Percentiles rank a stretch among this genome's conserved stretches.
phyloP scores from a whole-genome alignment of 2,329 filamentous ascomycete genomes.

The Aspergillus persii region DNA sequence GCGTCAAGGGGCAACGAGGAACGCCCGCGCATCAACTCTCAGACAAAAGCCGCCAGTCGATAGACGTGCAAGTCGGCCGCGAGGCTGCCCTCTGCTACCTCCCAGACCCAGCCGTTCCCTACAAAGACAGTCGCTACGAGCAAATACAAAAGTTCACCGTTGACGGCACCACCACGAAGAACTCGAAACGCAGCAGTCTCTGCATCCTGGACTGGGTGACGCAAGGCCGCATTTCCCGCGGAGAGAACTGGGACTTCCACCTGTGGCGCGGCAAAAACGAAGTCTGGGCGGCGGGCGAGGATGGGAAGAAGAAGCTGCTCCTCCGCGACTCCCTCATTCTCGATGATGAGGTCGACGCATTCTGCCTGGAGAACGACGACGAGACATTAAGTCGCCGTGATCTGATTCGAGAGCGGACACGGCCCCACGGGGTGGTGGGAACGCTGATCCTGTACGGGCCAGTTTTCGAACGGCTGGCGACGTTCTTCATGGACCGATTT shows the following conservation, averaged over 20 bases:
- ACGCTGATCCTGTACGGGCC: constrained; percentile 80
- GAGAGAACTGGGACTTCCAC: constrained; percentile 82
- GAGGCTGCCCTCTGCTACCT: constrained; percentile 61
- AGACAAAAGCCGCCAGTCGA: constrained; percentile 48
- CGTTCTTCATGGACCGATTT: constrained; percentile 80
- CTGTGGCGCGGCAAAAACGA: constrained; percentile 85
- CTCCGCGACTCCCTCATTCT: constrained; percentile 84
- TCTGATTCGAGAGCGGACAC: constrained; percentile 59
- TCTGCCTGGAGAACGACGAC: constrained; percentile 31
- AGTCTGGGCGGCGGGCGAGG: constrained; percentile 49
- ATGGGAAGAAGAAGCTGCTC: constrained; percentile 59
- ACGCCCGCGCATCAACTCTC: constrained; percentile 35
- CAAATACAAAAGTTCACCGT: constrained; percentile 77
- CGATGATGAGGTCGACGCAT: constrained; percentile 50
- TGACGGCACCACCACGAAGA: constrained; percentile 39
- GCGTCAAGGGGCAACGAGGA: constrained; percentile 32
- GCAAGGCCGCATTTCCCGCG: constrained; percentile 77
- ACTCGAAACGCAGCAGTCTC: constrained; percentile 52
- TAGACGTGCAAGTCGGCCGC: constrained; percentile 49
- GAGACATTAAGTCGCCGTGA: constrained; percentile 19
- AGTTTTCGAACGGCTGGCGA: constrained; percentile 62
- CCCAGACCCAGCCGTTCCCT: constrained; percentile 92
- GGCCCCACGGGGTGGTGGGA: constrained; percentile 73
- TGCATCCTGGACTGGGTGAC: constrained; percentile 94
- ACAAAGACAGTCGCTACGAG: constrained; percentile 76